Evolutionary conservation across 495 filamentous ascomycete genomes (phyloP).

Genomic region (Oidiodendron maius): DNA sequence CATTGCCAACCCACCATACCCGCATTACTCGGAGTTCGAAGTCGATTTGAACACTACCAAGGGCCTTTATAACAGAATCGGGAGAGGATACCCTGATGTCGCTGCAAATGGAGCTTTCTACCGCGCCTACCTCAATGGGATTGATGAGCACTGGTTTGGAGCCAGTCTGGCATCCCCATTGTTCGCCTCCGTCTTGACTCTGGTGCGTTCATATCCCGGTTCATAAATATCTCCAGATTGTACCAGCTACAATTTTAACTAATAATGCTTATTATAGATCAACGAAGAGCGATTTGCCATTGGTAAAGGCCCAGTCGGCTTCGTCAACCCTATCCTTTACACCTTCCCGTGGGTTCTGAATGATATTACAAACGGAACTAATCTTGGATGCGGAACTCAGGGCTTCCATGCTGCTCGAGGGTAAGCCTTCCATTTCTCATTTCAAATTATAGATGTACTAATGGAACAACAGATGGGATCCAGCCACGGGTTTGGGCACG

Average conservation of each 20-base stretch:
- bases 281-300: conserved; percentile 38
- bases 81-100: conserved; percentile 53
- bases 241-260: neutral
- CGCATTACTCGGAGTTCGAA: conserved; percentile 17
- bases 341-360: conserved; percentile 36
- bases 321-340: conserved; percentile 46
- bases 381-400: conserved; percentile 37
- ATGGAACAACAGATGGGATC: conserved; percentile 40
- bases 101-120: conserved; percentile 54
- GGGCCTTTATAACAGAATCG: conserved; percentile 32
- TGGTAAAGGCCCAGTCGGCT: conserved; percentile 44
- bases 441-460: neutral
- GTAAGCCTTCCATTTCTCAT: neutral
- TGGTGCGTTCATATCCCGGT: conserved; percentile 28
- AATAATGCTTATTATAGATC: neutral
- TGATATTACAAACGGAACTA: conserved; percentile 42
- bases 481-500: conserved; percentile 39
- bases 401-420: conserved; percentile 41
- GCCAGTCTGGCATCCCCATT: conserved; percentile 53
- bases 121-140: conserved; percentile 36
- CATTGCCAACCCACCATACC: conserved; percentile 23
- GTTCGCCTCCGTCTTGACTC: conserved; percentile 39
- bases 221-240: neutral
- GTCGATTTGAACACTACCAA: conserved; percentile 30
- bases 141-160: conserved; percentile 38